A percentile compares a stretch with the other conserved stretches of the same genome.
Evolutionary conservation across 1,284 basidiomycete species (phyloP).

Genomic region (Ceratobasidium sp.): DNA sequence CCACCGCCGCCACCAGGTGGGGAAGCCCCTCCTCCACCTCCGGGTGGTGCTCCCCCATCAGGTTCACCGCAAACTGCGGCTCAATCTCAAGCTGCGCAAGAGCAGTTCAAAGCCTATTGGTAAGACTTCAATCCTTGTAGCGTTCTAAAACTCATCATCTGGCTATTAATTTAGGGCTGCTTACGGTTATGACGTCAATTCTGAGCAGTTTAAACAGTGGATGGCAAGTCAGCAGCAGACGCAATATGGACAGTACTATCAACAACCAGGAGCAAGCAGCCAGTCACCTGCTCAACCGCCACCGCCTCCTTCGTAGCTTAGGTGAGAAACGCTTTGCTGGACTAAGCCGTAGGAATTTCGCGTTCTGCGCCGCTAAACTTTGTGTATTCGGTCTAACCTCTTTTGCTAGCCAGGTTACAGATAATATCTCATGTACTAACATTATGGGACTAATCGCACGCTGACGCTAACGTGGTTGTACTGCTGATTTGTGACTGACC

Average conservation of each 20-base stretch:
- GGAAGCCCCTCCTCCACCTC: constrained; percentile 47
- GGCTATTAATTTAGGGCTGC: constrained; percentile 66
- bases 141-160: constrained; percentile 74
- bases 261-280: neutral
- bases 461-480: constrained; percentile 30
- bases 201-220: constrained; percentile 81
- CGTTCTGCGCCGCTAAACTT: constrained; percentile 2
- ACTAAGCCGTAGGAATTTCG: neutral
- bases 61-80: constrained; percentile 54
- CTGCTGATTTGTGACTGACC: constrained; percentile 26
- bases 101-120: constrained; percentile 55
- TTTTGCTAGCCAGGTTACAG: constrained; percentile 16
- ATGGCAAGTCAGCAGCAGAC: constrained; percentile 60
- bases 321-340: constrained; percentile 20
- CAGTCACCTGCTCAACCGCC: neutral
- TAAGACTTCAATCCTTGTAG: constrained; percentile 11
- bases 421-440: constrained; percentile 33
- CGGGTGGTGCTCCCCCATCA: constrained; percentile 47
- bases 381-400: constrained; percentile 14
- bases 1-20: constrained; percentile 64
- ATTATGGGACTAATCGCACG: constrained; percentile 9
- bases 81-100: constrained; percentile 50
- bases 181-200: constrained; percentile 89
- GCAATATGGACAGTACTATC: constrained; percentile 75
- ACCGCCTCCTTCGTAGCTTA: constrained; percentile 3